These are phyloP conservation scores for Ogataea naganishii DNA, from an alignment of 805 yeast genomes.

Conservation along the genomic window DNA sequence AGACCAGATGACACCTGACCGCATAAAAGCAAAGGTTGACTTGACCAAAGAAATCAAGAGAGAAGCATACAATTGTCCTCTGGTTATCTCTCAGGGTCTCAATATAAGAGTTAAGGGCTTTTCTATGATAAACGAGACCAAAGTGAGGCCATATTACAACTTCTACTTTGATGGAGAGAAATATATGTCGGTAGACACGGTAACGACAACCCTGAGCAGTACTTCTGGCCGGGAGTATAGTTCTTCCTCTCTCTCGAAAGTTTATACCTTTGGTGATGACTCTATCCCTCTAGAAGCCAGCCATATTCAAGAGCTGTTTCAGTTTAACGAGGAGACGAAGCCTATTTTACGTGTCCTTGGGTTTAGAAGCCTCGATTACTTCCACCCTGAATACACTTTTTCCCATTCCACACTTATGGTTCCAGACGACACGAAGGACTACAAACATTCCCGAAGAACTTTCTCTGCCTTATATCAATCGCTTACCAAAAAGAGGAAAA, in stretches of 20 bases:
- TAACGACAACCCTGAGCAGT: conserved; percentile 28
- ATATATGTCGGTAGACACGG: conserved; percentile 42
- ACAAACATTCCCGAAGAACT: conserved; percentile 55
- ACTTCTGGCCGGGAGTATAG: conserved; percentile 32
- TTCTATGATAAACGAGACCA: conserved; percentile 49
- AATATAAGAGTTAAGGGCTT: conserved; percentile 67
- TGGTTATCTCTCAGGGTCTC: conserved; percentile 47
- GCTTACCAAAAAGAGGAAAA: conserved; percentile 39
- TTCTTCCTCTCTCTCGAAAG: conserved; percentile 22
- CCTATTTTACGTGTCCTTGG: conserved; percentile 63
- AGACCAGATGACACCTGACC: conserved; percentile 30
- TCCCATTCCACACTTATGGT: conserved; percentile 54
- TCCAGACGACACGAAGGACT: conserved; percentile 51
- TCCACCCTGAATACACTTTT: conserved; percentile 42
- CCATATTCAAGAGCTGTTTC: conserved; percentile 25
- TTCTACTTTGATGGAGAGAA: conserved; percentile 47
- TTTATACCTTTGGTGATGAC: conserved; percentile 40
- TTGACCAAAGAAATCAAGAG: conserved; percentile 56
- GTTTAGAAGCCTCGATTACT: conserved; percentile 40
- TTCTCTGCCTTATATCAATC: conserved; percentile 60
- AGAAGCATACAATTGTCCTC: conserved; percentile 50
- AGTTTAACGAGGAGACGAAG: conserved; percentile 23
- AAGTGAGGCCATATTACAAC: conserved; percentile 36
- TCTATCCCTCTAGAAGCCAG: conserved; percentile 28
- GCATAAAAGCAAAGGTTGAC: conserved; percentile 39